Evolutionary conservation across 1,284 basidiomycete species (phyloP).

Genomic region (Pholiota adiposa): DNA sequence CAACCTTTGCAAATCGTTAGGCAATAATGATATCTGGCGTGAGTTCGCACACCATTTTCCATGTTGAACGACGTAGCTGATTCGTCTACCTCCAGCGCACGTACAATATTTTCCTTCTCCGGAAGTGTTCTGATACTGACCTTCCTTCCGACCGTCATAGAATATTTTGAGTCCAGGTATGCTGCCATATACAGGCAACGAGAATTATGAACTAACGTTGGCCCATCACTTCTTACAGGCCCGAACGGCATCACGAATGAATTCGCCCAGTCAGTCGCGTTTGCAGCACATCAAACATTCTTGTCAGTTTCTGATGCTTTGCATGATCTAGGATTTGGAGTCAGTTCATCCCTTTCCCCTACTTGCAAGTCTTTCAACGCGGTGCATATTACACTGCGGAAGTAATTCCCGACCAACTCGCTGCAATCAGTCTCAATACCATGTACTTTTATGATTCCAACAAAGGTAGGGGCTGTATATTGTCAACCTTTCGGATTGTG

Average conservation of each 20-base stretch:
- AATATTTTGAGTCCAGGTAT: slow-evolving; percentile 71
- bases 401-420: slow-evolving; percentile 77
- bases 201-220: not conserved
- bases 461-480: slow-evolving; percentile 59
- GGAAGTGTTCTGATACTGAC: slow-evolving; percentile 1
- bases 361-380: slow-evolving; percentile 80
- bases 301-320: slow-evolving; percentile 13
- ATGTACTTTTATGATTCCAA: slow-evolving; percentile 94
- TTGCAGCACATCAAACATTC: slow-evolving; percentile 17
- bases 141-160: slow-evolving; percentile 34
- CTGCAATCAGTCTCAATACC: slow-evolving; percentile 89
- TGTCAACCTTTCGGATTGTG: not conserved
- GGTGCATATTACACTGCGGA: slow-evolving; percentile 88
- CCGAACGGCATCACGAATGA: slow-evolving; percentile 82
- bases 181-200: slow-evolving; percentile 12
- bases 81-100: slow-evolving; percentile 52
- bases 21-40: slow-evolving; percentile 92
- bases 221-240: slow-evolving; percentile 44
- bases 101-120: slow-evolving; percentile 36
- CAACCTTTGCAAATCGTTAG: slow-evolving; percentile 36
- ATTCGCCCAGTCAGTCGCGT: slow-evolving; percentile 64
- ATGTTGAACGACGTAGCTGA: slow-evolving; percentile 12
- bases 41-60: slow-evolving; percentile 37
- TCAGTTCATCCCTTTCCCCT: slow-evolving; percentile 81
- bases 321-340: slow-evolving; percentile 72